Percentiles rank a stretch among this genome's conserved stretches.
These are phyloP conservation scores for Primulina eburnea DNA, from an alignment of 257 asterid species.

Conservation along the genomic window DNA sequence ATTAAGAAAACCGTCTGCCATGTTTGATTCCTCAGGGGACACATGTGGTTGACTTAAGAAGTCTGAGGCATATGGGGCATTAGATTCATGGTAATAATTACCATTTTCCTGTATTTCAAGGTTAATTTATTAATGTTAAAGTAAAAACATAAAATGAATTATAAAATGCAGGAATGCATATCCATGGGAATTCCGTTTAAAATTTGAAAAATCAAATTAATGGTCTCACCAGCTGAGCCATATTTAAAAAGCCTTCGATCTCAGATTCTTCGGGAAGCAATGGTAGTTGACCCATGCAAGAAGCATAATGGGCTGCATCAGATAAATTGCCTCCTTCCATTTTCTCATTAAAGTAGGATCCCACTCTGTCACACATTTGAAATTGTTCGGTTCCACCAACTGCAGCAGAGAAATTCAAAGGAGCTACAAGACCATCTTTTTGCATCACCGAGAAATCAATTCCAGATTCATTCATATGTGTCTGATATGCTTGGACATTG, in stretches of 20 bases:
- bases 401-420: constrained; percentile 26
- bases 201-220: background rate
- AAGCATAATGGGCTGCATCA: constrained; percentile 10
- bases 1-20: constrained; percentile 10
- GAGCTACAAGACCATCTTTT: constrained; percentile 31
- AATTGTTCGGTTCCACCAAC: constrained; percentile 12
- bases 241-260: constrained; percentile 8
- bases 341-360: background rate
- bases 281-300: background rate
- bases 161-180: background rate
- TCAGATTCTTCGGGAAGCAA: constrained; percentile 5
- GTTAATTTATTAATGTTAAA: background rate
- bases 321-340: constrained; percentile 19
- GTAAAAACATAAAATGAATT: background rate
- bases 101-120: constrained; percentile 1
- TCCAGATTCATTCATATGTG: constrained; percentile 18
- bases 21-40: constrained; percentile 4
- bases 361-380: background rate
- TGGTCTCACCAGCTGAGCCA: constrained; percentile 12
- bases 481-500: constrained; percentile 12
- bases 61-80: constrained; percentile 6
- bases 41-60: constrained; percentile 5
- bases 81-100: background rate
- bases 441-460: constrained; percentile 11
- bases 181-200: background rate